phyloP scores from a whole-genome alignment of 495 filamentous ascomycete species.

The Talaromyces stipitatus region DNA sequence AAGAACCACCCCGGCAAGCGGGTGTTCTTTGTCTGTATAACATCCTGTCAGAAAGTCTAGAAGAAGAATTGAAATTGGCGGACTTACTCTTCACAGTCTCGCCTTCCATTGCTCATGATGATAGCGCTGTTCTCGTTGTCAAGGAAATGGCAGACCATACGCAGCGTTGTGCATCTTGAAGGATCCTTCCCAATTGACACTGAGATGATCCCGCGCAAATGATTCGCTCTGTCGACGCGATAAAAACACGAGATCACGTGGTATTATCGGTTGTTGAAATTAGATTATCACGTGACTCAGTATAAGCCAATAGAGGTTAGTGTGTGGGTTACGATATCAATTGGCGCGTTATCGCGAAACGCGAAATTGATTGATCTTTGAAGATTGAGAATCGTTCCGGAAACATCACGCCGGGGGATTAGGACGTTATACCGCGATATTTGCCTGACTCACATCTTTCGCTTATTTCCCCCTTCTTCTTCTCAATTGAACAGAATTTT shows the following conservation, averaged over 20 bases:
- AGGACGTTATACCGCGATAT: not conserved
- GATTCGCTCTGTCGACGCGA: not conserved
- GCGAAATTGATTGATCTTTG: not conserved
- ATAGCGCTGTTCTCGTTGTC: not conserved
- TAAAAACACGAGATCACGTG: slow-evolving; percentile 1
- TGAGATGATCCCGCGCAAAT: not conserved
- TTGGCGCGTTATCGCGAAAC: slow-evolving; percentile 5
- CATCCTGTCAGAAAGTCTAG: not conserved
- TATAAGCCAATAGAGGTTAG: not conserved
- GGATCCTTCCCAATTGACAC: not conserved
- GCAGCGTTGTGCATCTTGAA: not conserved
- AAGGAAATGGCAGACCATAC: not conserved
- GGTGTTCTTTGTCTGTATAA: slow-evolving; percentile 46
- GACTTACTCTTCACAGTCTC: slow-evolving; percentile 27
- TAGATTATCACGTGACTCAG: not conserved
- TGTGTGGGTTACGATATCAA: not conserved
- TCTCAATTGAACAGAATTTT: not conserved
- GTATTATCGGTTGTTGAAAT: not conserved
- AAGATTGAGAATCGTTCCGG: not conserved
- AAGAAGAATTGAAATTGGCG: not conserved
- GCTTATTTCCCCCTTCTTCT: not conserved
- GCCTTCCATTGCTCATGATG: slow-evolving; percentile 40
- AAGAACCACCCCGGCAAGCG: slow-evolving; percentile 73
- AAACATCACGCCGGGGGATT: not conserved
- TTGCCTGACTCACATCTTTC: not conserved